Base-by-base conservation (phyloP, 805 yeast species). In the Cyberlindnera mycetangii region DNA sequence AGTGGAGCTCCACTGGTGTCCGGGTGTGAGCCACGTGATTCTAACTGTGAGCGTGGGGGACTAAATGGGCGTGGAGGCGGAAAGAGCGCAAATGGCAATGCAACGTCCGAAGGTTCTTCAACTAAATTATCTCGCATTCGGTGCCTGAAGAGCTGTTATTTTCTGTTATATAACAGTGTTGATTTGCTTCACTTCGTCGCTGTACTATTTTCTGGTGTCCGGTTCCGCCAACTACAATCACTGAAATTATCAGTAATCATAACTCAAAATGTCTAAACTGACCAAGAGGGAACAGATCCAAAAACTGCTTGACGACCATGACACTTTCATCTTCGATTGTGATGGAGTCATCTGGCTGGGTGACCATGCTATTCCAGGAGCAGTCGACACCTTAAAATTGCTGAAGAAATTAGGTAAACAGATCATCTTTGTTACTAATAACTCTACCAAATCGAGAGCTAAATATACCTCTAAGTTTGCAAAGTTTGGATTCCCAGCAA, bases 341-440 rank as follows among this genome's bases (percentile, higher is more conserved):
- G 99, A 93, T 32, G 99, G 99, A 25, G 99, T 93, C 5, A 71
- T 93, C 47, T 93, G 99, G 99, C 68, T 85, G 39, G 98, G 98
- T 2, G 81, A 78, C 50, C 86, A 82, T 52, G 66, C 88, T 19
- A 72, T 93, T 38, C 97, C 97, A 7, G 69, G 76, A 15, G 85
- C 88, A 2, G 74, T 71, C 11, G 97, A 93, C 62, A 85, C 96
- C 0, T 64, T 93, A 33, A 72, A 74, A 9, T 60, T 85, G 33
- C 69, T 93, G 52, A 74, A 57, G 36, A 51, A 55, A 19, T 37
- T 64, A 21, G 76, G 78, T 31, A 93, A 93, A 64, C 78, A 81
- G 49, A 71, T 88, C 41, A 74, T 90, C 35, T 93, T 93, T 67
- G 99, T 93, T 22, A 90, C 99, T 36, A 93, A 93, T 71, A 93